Evolutionary conservation across 495 filamentous ascomycete species (phyloP).

Genomic region (Eremomyces bilateralis): DNA sequence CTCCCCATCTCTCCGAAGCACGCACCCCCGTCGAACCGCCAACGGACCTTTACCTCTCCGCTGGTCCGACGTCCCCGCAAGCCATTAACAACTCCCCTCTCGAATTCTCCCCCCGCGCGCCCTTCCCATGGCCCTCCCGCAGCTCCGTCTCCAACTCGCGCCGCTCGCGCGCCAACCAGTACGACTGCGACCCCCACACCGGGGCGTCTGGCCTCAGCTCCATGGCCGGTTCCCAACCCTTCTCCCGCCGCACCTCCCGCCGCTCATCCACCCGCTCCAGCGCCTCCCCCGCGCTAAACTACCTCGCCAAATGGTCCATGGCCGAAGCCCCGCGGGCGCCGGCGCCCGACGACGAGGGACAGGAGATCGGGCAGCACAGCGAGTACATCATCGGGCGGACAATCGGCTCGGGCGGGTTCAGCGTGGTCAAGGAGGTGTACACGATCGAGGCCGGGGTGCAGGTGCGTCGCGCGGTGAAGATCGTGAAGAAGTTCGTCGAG

Average conservation of each 20-base stretch:
- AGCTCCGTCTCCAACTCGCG: conserved; percentile 9
- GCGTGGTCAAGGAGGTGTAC: conserved; percentile 46
- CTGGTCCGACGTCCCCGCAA: conserved; percentile 25
- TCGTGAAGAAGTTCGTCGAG: conserved; percentile 39
- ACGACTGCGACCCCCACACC: conserved; percentile 5
- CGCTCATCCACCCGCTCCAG: no score
- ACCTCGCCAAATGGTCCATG: no score
- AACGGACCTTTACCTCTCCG: conserved; percentile 30
- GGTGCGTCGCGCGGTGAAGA: conserved; percentile 44
- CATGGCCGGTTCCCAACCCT: conserved; percentile 13
- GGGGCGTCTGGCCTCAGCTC: conserved; percentile 11
- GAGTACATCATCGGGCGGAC: conserved; percentile 54
- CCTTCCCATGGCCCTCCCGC: conserved; percentile 27
- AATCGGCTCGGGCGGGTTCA: conserved; percentile 51
- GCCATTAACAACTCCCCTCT: no score
- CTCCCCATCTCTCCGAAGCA: conserved; percentile 28
- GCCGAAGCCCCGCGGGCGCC: conserved; percentile 12
- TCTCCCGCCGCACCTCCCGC: no score
- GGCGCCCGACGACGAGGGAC: conserved; percentile 48
- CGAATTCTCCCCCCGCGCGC: conserved; percentile 26
- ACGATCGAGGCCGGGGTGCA: conserved; percentile 35
- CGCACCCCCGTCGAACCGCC: conserved; percentile 28
- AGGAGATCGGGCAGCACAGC: conserved; percentile 37
- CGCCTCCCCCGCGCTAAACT: no score
- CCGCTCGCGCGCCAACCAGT: conserved; percentile 9